These are phyloP conservation scores for Chaetomium strumarium DNA, from an alignment of 2,329 filamentous ascomycete species.

Conservation along the genomic window DNA sequence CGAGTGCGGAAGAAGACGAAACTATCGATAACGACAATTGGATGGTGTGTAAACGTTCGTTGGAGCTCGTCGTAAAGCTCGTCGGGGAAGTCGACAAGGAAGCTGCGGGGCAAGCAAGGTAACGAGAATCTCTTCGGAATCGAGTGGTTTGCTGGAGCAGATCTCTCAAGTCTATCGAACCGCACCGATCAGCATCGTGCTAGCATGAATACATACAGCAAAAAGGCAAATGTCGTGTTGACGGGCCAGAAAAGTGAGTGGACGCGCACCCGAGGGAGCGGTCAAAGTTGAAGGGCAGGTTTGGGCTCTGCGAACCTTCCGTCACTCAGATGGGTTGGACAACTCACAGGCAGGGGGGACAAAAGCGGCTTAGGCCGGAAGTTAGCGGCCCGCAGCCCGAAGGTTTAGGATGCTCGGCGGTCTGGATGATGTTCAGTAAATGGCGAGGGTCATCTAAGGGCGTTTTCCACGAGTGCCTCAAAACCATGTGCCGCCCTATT, in stretches of 20 bases:
- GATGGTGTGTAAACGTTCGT: background rate
- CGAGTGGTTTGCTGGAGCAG: conserved; percentile 1
- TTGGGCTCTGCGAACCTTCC: background rate
- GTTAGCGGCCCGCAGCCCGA: background rate
- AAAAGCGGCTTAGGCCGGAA: background rate
- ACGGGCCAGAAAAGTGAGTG: conserved; percentile 5
- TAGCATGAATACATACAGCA: background rate
- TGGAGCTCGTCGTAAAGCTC: background rate
- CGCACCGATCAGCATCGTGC: conserved; percentile 14
- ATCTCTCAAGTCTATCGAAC: conserved; percentile 5
- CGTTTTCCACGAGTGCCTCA: background rate
- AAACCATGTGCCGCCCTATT: background rate
- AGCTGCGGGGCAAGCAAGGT: background rate
- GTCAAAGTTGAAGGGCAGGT: conserved; percentile 13
- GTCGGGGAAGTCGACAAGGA: background rate
- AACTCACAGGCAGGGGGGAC: conserved; percentile 3
- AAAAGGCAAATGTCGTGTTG: conserved; percentile 7
- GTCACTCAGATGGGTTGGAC: background rate
- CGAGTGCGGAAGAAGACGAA: background rate
- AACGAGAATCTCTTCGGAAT: background rate
- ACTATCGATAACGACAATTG: background rate
- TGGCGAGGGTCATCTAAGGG: background rate
- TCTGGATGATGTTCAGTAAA: background rate
- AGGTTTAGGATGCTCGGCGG: conserved; percentile 2
- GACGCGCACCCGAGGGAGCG: conserved; percentile 19